Evolutionary conservation across 1,284 basidiomycete genomes (phyloP).

Genomic region (Porodaedalea pini): DNA sequence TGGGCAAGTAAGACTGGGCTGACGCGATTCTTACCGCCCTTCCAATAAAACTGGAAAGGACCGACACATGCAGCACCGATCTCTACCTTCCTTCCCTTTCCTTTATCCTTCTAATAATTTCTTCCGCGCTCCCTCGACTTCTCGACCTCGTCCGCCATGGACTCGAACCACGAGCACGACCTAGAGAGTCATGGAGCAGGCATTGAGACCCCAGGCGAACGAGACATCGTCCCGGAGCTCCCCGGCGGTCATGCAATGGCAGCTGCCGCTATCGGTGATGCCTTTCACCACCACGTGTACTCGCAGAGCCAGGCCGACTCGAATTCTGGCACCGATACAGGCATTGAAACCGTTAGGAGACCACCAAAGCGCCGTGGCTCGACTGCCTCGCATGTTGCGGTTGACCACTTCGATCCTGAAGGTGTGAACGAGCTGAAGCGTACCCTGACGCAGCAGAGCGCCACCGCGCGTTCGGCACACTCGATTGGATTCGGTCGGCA

Average conservation of each 20-base stretch:
- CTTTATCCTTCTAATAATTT: background rate
- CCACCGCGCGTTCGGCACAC: background rate
- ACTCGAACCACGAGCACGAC: background rate
- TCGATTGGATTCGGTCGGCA: background rate
- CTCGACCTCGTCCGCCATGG: background rate
- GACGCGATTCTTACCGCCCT: no score
- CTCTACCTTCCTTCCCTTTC: background rate
- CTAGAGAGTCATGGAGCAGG: background rate
- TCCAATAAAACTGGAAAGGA: background rate
- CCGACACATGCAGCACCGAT: background rate
- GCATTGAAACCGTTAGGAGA: background rate
- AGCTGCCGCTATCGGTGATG: conserved; percentile 12
- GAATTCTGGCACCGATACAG: background rate
- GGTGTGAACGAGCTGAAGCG: conserved; percentile 19
- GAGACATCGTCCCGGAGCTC: conserved; percentile 17
- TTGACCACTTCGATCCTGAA: conserved; percentile 21
- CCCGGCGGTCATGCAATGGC: conserved; percentile 7
- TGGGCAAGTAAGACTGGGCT: no score
- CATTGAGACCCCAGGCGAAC: background rate
- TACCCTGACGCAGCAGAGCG: conserved; percentile 18
- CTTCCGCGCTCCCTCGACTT: background rate
- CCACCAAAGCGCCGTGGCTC: conserved; percentile 5
- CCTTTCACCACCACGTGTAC: conserved; percentile 6
- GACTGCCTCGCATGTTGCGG: conserved; percentile 13
- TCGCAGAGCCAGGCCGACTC: background rate